These are phyloP conservation scores for Talaromyces verruculosus DNA, from an alignment of 2,329 filamentous ascomycete genomes.

Conservation along the genomic window DNA sequence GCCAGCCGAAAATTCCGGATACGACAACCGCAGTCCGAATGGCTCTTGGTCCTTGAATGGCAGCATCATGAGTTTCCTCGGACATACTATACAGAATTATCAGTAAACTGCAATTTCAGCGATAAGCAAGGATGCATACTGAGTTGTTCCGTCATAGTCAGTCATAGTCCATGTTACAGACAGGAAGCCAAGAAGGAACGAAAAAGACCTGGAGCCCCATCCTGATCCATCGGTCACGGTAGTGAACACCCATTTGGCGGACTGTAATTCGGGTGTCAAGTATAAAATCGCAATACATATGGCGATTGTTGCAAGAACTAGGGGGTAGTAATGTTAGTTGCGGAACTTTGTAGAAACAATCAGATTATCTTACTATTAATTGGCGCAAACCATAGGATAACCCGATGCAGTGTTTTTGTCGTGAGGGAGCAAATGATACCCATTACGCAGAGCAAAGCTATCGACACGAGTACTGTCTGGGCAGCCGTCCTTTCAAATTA, in stretches of 20 bases:
- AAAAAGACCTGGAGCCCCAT: slow-evolving; percentile 62
- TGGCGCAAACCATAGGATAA: slow-evolving; percentile 65
- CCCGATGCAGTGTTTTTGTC: slow-evolving; percentile 59
- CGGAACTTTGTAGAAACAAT: not conserved
- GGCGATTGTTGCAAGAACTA: slow-evolving; percentile 58
- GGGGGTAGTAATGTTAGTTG: not conserved
- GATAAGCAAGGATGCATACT: slow-evolving; percentile 43
- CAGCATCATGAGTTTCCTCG: slow-evolving; percentile 65
- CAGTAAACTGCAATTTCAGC: slow-evolving; percentile 10
- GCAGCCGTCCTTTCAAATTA: slow-evolving; percentile 50
- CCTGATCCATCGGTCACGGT: slow-evolving; percentile 62
- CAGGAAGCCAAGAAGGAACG: slow-evolving; percentile 59
- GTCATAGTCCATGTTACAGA: slow-evolving; percentile 60
- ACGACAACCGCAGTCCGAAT: slow-evolving; percentile 61
- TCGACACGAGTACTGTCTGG: slow-evolving; percentile 60
- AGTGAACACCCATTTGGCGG: slow-evolving; percentile 61
- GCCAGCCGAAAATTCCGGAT: slow-evolving; percentile 61
- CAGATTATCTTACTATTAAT: slow-evolving; percentile 55
- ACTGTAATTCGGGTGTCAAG: slow-evolving; percentile 60
- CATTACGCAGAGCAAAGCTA: slow-evolving; percentile 56
- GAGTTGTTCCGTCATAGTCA: slow-evolving; percentile 66
- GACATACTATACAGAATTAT: slow-evolving; percentile 53
- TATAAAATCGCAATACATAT: slow-evolving; percentile 61
- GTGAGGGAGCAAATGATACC: slow-evolving; percentile 64
- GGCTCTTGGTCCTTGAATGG: slow-evolving; percentile 59